These are phyloP conservation scores for Trametes meyenii DNA, from an alignment of 768 basidiomycete species.

Conservation along the genomic window DNA sequence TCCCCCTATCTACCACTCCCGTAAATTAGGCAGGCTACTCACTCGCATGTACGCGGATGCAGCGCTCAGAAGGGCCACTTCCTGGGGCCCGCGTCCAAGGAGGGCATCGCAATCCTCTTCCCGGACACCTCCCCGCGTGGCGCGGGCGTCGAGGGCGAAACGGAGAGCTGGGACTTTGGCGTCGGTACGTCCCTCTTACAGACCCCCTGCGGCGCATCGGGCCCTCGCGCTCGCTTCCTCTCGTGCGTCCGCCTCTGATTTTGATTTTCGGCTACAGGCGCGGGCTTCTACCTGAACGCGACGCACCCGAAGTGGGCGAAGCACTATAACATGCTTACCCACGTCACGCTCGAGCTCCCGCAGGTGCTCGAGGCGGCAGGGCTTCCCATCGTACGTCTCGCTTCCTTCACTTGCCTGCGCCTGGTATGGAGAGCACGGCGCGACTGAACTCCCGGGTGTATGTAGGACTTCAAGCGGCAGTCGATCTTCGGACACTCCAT, in stretches of 20 bases:
- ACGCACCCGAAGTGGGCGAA: conserved; percentile 71
- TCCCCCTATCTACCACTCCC: not conserved
- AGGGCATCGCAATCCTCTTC: conserved; percentile 90
- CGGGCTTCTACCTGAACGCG: conserved; percentile 96
- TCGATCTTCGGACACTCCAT: conserved; percentile 97
- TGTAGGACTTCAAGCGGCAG: conserved; percentile 77
- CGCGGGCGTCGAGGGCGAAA: conserved; percentile 82
- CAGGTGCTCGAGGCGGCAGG: conserved; percentile 70
- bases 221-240: not conserved
- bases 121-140: conserved; percentile 97
- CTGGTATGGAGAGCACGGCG: not conserved
- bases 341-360: conserved; percentile 85
- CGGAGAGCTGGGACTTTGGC: conserved; percentile 88
- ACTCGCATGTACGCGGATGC: not conserved
- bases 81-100: conserved; percentile 78
- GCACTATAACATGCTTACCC: conserved; percentile 88
- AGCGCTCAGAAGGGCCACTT: conserved; percentile 96
- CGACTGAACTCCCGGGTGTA: not conserved
- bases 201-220: not conserved
- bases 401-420: not conserved
- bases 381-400: conserved; percentile 70
- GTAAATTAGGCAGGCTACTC: too few relatives aligned
- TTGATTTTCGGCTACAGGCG: conserved; percentile 42
- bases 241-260: not conserved
- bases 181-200: conserved; percentile 49